Conservation (phyloP, 495 filamentous ascomycete genomes). For the Aspergillus leporis region DNA sequence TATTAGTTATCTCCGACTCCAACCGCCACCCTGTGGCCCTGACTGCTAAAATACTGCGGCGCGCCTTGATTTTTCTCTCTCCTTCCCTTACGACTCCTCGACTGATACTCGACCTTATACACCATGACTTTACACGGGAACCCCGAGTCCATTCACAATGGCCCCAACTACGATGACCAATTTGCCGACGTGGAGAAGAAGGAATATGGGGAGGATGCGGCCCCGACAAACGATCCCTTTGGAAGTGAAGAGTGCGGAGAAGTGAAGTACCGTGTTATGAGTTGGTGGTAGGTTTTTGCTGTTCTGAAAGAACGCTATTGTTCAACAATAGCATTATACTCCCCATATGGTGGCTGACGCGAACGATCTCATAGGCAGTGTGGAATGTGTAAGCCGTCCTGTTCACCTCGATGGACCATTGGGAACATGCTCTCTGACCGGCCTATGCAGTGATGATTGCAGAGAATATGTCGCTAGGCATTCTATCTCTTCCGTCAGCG, state of each 20-base stretch:
- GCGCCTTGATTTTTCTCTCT: background rate
- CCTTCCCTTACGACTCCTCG: background rate
- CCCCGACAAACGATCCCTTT: slow-evolving; percentile 34
- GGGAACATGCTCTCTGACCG: background rate
- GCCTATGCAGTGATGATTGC: slow-evolving; percentile 57
- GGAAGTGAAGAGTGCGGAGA: slow-evolving; percentile 43
- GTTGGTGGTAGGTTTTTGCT: slow-evolving; percentile 39
- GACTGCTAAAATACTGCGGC: background rate
- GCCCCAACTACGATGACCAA: background rate
- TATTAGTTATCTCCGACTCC: background rate
- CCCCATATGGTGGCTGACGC: no score
- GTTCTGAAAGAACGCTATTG: background rate
- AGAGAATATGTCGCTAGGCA: slow-evolving; percentile 66
- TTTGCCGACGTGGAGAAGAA: slow-evolving; percentile 6
- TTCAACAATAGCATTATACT: no score
- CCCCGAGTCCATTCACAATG: background rate
- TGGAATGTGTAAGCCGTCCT: slow-evolving; percentile 35
- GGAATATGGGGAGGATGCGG: background rate
- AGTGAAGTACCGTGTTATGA: slow-evolving; percentile 46
- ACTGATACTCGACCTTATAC: background rate
- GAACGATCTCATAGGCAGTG: slow-evolving; percentile 32
- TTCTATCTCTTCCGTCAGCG: slow-evolving; percentile 62
- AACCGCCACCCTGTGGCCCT: background rate
- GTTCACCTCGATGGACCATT: background rate
- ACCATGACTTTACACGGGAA: background rate